These are phyloP conservation scores for Talaromyces islandicus DNA, from an alignment of 2,329 filamentous ascomycete genomes.

Conservation along the genomic window DNA sequence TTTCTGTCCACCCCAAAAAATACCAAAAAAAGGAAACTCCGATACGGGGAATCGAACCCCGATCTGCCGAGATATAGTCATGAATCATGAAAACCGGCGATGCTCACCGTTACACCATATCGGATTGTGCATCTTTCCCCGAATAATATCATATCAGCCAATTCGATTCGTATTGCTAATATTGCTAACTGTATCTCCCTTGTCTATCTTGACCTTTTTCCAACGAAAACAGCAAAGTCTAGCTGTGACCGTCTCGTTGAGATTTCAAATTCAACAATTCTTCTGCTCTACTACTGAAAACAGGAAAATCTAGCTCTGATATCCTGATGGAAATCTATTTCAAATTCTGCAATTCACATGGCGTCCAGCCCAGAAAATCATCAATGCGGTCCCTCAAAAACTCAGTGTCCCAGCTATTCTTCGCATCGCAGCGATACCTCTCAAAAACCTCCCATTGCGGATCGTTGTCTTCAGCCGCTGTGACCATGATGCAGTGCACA, in stretches of 20 bases:
- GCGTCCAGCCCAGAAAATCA: conserved; percentile 5
- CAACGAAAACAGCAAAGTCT: not conserved
- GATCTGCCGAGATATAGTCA: not conserved
- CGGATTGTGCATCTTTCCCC: not conserved
- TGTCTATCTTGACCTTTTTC: not conserved
- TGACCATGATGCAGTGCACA: not conserved
- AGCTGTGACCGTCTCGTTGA: no score
- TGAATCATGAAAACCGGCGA: not conserved
- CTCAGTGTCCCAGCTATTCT: not conserved
- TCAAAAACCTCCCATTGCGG: conserved; percentile 2
- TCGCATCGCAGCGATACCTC: conserved; percentile 2
- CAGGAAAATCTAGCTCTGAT: not conserved
- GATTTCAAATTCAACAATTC: no score
- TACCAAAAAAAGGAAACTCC: not conserved
- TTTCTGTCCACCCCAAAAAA: no score
- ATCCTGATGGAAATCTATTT: not conserved
- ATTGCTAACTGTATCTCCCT: not conserved
- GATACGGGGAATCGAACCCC: not conserved
- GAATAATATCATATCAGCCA: not conserved
- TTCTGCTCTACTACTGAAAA: not conserved
- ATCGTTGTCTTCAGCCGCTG: not conserved
- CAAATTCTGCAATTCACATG: not conserved
- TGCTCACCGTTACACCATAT: not conserved
- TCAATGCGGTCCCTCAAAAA: not conserved
- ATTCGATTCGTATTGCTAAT: not conserved